These are phyloP conservation scores for Anthracocystis panici-leucophaei DNA, from an alignment of 1,284 basidiomycete species.

Conservation along the genomic window DNA sequence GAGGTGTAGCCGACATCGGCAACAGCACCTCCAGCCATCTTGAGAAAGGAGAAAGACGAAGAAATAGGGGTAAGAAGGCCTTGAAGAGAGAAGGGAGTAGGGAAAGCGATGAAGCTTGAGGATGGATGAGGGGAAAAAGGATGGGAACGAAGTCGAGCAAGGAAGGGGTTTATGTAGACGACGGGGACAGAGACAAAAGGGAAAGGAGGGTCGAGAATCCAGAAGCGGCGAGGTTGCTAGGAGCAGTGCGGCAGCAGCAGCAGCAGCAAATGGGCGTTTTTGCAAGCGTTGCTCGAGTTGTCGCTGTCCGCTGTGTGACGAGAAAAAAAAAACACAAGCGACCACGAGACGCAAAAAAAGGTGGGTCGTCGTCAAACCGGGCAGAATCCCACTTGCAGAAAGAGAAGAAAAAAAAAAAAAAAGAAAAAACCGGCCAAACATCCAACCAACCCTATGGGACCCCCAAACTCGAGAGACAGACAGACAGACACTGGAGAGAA, in stretches of 20 bases:
- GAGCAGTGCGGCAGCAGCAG: too few species aligned
- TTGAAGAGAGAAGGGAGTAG: conserved; percentile 5
- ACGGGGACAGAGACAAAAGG: conserved; percentile 3
- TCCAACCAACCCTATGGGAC: too few species aligned
- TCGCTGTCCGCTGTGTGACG: too few species aligned
- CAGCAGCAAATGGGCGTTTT: too few species aligned
- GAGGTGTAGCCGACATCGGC: conserved; percentile 40
- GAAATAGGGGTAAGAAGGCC: not conserved
- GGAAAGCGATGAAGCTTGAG: conserved; percentile 26
- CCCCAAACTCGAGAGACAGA: too few species aligned
- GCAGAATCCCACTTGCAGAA: not conserved
- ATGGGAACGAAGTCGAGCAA: not conserved
- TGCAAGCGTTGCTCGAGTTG: too few species aligned
- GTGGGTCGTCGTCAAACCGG: too few species aligned
- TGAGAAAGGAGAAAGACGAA: conserved; percentile 23
- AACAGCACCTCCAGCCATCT: conserved; percentile 60
- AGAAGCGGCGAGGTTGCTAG: not conserved
- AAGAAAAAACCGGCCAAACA: not conserved
- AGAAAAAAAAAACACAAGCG: too few species aligned
- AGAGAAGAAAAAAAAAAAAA: not conserved
- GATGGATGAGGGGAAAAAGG: conserved; percentile 23
- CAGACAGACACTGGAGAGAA: too few species aligned
- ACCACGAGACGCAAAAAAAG: too few species aligned
- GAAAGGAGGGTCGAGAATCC: not conserved
- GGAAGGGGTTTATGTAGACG: conserved; percentile 43